Evolutionary conservation across 1,284 basidiomycete species (phyloP), one percentile per base, ranked within the genome.

Genomic region (Rugosomyces carneus): DNA sequence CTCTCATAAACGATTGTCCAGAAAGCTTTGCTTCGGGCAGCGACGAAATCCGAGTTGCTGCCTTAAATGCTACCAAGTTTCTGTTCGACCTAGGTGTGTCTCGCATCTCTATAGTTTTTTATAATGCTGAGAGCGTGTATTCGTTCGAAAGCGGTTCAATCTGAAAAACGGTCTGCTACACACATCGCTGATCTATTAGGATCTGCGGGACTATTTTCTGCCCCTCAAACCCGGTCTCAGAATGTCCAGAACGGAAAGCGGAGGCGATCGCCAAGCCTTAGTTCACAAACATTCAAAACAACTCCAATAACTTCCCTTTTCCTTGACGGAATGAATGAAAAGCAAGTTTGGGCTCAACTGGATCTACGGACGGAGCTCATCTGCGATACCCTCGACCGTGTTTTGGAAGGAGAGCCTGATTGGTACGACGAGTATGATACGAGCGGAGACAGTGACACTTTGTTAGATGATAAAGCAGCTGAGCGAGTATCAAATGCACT

Each of bases 331-430:
- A 85, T 96, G 80, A 83, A 84, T 55, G 75, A 80, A 18, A 89
- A 91, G 48, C 93, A 96, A 64, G 71, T 98, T 20, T 99, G 95
- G 95, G 82, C 85, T 39, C 95, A 96, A 65, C 65, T 95, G 42
- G 93, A 96, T 60, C 69, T 95, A 40, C 73, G 88, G 39, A 69
- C 81, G 20, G 76, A 80, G 53, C 77, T 71, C 44, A 64, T 89
- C 19, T 88, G 85, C 52, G 72, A 78, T 42, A 72, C 84, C 50
- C 67, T 90, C 37, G 73, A 80, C 31, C 69, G 72, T 42, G 72
- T 74, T 23, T 64, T 86, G 20, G 77, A 81, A 56, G 72, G 71
- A 36, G 67, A 64, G 11, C 62, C 64, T 2, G 65, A 64, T 16
- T 57, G 61, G 6, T 64, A 62, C 16, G 3, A 15, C 19, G 60